Percentiles rank a stretch among this genome's conserved stretches.
phyloP scores from a whole-genome alignment of 1,139 yeast species.

The Saccharomyces hybrid region DNA sequence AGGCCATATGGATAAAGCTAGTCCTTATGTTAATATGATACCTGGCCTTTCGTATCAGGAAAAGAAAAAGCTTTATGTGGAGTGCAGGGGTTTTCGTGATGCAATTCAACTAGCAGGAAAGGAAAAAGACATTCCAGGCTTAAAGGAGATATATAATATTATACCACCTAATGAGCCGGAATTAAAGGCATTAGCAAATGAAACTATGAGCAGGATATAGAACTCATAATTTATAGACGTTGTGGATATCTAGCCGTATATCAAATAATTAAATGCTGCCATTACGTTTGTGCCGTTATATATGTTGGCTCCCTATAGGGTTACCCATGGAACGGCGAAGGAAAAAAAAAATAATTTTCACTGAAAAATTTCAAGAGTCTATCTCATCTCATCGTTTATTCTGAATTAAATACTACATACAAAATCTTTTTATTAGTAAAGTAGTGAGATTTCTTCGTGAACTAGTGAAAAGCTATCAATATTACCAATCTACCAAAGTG shows the following conservation, averaged over 20 bases:
- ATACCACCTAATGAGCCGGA: constrained; percentile 27
- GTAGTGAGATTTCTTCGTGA: not conserved
- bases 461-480: not conserved
- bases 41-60: constrained; percentile 21
- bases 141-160: constrained; percentile 18
- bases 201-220: constrained; percentile 17
- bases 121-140: constrained; percentile 22
- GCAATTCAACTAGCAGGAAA: constrained; percentile 26
- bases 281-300: not conserved
- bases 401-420: not conserved
- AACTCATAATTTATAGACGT: not conserved
- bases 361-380: constrained; percentile 17
- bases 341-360: not conserved
- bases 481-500: not conserved
- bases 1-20: constrained; percentile 26
- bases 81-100: constrained; percentile 24
- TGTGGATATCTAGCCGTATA: not conserved
- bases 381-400: constrained; percentile 18
- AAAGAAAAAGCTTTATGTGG: constrained; percentile 20
- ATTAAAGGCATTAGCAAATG: constrained; percentile 18
- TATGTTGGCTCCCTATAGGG: not conserved
- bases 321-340: not conserved
- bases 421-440: not conserved
- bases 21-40: constrained; percentile 23
- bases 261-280: not conserved